Evolutionary conservation across 805 yeast genomes (phyloP).

Genomic region (Candida nanaspora): DNA sequence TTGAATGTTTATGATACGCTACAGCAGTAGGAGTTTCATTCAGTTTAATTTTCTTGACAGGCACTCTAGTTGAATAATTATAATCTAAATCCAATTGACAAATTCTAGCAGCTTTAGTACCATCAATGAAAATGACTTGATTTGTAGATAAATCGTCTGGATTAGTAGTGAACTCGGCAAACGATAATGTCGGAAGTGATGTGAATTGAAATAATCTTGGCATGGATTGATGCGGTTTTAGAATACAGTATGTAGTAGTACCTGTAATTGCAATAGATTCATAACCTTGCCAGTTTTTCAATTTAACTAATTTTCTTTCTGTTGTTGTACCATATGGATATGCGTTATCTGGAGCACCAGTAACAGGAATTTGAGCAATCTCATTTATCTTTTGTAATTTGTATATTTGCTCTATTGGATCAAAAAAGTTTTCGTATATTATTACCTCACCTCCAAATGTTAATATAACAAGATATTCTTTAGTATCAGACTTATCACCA

Average conservation of each 20-base stretch:
- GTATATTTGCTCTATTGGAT: constrained; percentile 29
- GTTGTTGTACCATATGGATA: constrained; percentile 60
- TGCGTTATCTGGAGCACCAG: constrained; percentile 80
- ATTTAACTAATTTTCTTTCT: constrained; percentile 59
- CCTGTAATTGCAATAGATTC: constrained; percentile 69
- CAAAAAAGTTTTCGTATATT: constrained; percentile 52
- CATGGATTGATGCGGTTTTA: constrained; percentile 55
- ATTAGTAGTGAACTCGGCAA: constrained; percentile 43
- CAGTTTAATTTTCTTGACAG: constrained; percentile 43
- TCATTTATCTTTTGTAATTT: constrained; percentile 37
- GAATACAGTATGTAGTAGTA: constrained; percentile 57
- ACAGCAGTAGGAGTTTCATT: constrained; percentile 61
- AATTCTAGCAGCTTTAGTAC: constrained; percentile 59
- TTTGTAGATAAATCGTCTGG: constrained; percentile 19
- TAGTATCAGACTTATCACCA: constrained; percentile 49
- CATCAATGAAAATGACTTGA: constrained; percentile 69
- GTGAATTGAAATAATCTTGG: constrained; percentile 66
- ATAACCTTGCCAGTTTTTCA: constrained; percentile 50
- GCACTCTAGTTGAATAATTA: constrained; percentile 54
- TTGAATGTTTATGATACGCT: constrained; percentile 60
- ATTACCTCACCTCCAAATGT: constrained; percentile 79
- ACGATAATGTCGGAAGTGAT: constrained; percentile 56
- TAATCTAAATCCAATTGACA: constrained; percentile 37
- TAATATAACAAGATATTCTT: constrained; percentile 60
- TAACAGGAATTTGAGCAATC: constrained; percentile 36